A percentile compares a stretch with the other conserved stretches of the same genome.
These are phyloP conservation scores for Monosporozyma servazzii DNA, from an alignment of 805 yeast genomes.

Conservation along the genomic window DNA sequence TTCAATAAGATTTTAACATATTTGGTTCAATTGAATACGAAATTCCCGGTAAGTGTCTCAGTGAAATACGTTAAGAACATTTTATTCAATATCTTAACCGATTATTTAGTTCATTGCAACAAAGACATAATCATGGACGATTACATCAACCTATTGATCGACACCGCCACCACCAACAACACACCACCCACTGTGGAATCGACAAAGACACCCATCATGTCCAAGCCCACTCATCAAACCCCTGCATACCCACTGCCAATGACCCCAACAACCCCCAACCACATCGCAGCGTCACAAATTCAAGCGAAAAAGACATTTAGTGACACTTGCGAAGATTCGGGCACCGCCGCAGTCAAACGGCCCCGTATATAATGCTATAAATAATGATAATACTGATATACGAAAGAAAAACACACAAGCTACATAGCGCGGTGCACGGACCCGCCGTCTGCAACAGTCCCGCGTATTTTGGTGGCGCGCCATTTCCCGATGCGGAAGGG, in stretches of 20 bases:
- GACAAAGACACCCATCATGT: not conserved
- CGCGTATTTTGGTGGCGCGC: not conserved
- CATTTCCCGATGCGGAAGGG: not conserved
- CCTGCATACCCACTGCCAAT: conserved; percentile 8
- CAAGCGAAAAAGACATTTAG: conserved; percentile 3
- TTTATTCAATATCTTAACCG: not conserved
- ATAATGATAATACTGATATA: not conserved
- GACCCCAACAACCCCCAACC: conserved; percentile 19
- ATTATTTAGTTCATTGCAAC: not conserved
- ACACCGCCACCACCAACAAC: not conserved
- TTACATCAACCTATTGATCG: not conserved
- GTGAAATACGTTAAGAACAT: conserved; percentile 15
- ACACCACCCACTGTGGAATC: not conserved
- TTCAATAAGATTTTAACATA: not conserved
- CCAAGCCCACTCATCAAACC: not conserved
- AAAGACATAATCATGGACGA: not conserved
- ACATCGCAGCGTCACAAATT: conserved; percentile 2
- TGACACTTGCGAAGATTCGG: not conserved
- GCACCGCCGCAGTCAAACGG: not conserved
- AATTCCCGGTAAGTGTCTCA: conserved; percentile 23
- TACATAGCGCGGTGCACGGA: not conserved
- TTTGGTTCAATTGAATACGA: not conserved
- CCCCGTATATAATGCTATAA: not conserved
- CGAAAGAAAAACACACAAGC: no score
- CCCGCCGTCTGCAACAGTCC: not conserved